Base-by-base conservation (phyloP, 2,329 filamentous ascomycete species). In the Neopestalotiopsis sp. region DNA sequence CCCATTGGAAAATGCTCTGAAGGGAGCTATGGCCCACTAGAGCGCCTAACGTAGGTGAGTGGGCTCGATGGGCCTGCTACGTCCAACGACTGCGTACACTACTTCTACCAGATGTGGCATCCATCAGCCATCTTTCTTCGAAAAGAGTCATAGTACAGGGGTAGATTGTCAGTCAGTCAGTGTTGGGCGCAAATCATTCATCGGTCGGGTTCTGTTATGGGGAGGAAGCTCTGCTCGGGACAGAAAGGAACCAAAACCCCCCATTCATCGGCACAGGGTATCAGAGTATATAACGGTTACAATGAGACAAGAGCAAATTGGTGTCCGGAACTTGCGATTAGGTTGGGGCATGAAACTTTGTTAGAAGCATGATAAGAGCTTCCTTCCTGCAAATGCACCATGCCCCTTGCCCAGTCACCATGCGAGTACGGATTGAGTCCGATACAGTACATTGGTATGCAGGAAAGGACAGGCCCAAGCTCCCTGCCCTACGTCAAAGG, bases 291-390 rank as follows among this genome's bases (percentile, higher is more conserved):
- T 20, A 4, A 24, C n/a, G 14, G 9, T 5, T 12, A 20, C 45
- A 9, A 52, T 52, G 45, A 52, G 45, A 52, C 45, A 52, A 52
- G 4, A n/a, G 45, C 45, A 20, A 17, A 9, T 52, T 24, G 57
- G 30, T 14, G 4, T n/a, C 20, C 14, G 24, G 24, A 59, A 59
- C 14, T 7, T 4, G 24, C 57, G 57, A 59, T 34, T 59, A 59
- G 57, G 57, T 59, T 59, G 57, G 24, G 57, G 57, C 30, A 59
- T 30, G 57, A 59, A 59, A 59, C 57, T 59, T 24, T 59, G 24
- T 14, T 30, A 24, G n/a, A 34, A 34, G 30, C 57, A 59, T 30
- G 57, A 59, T 59, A 59, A 59, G 57, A 30, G n/a, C 24, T 59
- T 30, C 24, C 24, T 34, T 30, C 24, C 24, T 34, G 24, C 57